Evolutionary conservation across 2,329 filamentous ascomycete species (phyloP).

Genomic region (Exophiala oligosperma): DNA sequence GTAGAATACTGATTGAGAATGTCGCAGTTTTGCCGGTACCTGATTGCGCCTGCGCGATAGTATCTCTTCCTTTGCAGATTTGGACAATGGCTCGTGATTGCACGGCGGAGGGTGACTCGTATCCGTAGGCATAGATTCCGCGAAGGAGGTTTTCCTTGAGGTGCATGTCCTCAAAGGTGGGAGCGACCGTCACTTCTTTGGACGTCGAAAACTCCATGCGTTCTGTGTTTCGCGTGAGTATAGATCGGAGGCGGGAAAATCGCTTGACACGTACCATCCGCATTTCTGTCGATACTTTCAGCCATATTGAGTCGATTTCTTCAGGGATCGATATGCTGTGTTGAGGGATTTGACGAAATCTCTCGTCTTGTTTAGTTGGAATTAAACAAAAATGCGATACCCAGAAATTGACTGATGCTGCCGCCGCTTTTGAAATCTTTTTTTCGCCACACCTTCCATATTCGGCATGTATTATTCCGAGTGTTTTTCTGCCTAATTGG

Average conservation of each 20-base stretch:
- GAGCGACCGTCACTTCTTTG: constrained; percentile 91
- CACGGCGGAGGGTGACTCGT: constrained; percentile 95
- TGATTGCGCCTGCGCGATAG: constrained; percentile 96
- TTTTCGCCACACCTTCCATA: too few species aligned
- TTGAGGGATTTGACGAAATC: too few species aligned
- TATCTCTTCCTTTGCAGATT: constrained; percentile 98
- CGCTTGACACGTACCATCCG: constrained; percentile 56
- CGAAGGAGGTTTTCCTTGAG: constrained; percentile 96
- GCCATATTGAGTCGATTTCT: constrained; percentile 64
- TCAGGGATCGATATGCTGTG: too few species aligned
- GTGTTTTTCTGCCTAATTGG: too few species aligned
- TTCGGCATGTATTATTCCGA: too few species aligned
- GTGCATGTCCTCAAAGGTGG: constrained; percentile 94
- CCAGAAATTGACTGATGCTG: too few species aligned
- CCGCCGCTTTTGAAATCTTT: too few species aligned
- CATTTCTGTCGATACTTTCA: constrained; percentile 87
- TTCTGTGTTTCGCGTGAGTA: constrained; percentile 53
- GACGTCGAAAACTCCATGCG: constrained; percentile 98
- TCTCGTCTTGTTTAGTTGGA: too few species aligned
- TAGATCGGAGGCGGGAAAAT: background rate
- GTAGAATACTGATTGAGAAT: constrained; percentile 93
- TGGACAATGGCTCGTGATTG: constrained; percentile 98
- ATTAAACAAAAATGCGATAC: too few species aligned
- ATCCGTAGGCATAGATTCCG: constrained; percentile 97
- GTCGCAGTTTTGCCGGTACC: constrained; percentile 96